Percentiles rank a stretch among this genome's conserved stretches.
phyloP scores from a whole-genome alignment of 257 asterid species.

The Agastache rugosa region DNA sequence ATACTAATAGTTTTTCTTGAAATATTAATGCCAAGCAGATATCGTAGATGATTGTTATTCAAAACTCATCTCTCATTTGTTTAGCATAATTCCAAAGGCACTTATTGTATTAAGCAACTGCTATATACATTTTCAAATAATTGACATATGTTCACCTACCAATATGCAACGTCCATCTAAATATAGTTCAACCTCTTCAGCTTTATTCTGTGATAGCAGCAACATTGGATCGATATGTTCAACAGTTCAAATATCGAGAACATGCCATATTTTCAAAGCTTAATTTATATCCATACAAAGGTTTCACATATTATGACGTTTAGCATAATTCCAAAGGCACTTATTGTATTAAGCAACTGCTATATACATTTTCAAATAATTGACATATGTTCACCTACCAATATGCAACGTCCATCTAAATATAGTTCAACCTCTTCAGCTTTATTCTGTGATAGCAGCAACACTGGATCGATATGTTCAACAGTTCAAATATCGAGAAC shows the following conservation, averaged over 20 bases:
- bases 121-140: slow-evolving; percentile 19
- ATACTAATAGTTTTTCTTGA: no score
- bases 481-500: slow-evolving; percentile 20
- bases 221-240: slow-evolving; percentile 33
- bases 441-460: slow-evolving; percentile 62
- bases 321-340: no score
- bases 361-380: slow-evolving; percentile 19
- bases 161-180: slow-evolving; percentile 75
- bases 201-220: slow-evolving; percentile 63
- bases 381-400: slow-evolving; percentile 61
- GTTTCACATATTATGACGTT: background rate
- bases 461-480: slow-evolving; percentile 35
- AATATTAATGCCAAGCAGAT: no score
- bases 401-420: slow-evolving; percentile 76
- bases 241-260: slow-evolving; percentile 26
- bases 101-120: no score
- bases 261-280: slow-evolving; percentile 19
- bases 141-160: slow-evolving; percentile 61
- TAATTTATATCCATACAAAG: slow-evolving; percentile 1
- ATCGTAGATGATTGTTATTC: no score
- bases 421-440: slow-evolving; percentile 67
- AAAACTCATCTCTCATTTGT: no score
- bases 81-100: no score
- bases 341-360: slow-evolving; percentile 27
- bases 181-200: slow-evolving; percentile 67